A percentile compares a stretch with the other conserved stretches of the same genome.
Conservation (phyloP, 2,329 filamentous ascomycete genomes). For the Microascus cirrosus region DNA sequence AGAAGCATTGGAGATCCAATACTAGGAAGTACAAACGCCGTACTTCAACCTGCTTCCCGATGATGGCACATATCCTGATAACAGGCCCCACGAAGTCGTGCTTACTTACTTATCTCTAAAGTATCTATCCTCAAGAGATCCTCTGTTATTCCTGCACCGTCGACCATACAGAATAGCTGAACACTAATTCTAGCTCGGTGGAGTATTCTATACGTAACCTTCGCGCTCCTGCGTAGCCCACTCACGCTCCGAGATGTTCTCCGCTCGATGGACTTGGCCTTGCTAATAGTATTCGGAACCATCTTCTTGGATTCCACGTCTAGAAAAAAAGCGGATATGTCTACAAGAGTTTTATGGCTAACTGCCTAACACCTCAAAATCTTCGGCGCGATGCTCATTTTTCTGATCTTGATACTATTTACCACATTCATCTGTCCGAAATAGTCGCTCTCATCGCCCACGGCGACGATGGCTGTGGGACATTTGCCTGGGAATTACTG, state of each 20-base stretch:
- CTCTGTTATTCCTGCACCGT: too few relatives aligned
- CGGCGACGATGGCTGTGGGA: too few relatives aligned
- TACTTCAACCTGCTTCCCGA: neutral
- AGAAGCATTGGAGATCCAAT: too few relatives aligned
- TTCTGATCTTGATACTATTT: too few relatives aligned
- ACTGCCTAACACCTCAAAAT: too few relatives aligned
- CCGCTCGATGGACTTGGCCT: slow-evolving; percentile 6
- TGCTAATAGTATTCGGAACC: slow-evolving; percentile 8
- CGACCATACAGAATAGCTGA: neutral
- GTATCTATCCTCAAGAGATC: slow-evolving; percentile 10
- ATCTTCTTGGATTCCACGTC: slow-evolving; percentile 4
- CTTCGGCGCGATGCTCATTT: too few relatives aligned
- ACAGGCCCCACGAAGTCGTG: slow-evolving; percentile 21
- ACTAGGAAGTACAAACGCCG: too few relatives aligned
- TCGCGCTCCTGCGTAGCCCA: neutral
- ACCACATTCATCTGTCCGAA: too few relatives aligned
- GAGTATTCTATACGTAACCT: neutral
- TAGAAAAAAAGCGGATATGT: slow-evolving; percentile 6
- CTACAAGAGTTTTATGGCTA: too few relatives aligned
- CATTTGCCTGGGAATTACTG: too few relatives aligned
- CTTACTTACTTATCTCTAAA: slow-evolving; percentile 16
- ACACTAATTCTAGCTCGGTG: neutral
- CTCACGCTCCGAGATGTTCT: neutral
- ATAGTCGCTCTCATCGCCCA: too few relatives aligned
- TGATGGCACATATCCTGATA: slow-evolving; percentile 16